These are phyloP conservation scores for Neofusicoccum parvum DNA, from an alignment of 2,329 filamentous ascomycete species.

Conservation along the genomic window DNA sequence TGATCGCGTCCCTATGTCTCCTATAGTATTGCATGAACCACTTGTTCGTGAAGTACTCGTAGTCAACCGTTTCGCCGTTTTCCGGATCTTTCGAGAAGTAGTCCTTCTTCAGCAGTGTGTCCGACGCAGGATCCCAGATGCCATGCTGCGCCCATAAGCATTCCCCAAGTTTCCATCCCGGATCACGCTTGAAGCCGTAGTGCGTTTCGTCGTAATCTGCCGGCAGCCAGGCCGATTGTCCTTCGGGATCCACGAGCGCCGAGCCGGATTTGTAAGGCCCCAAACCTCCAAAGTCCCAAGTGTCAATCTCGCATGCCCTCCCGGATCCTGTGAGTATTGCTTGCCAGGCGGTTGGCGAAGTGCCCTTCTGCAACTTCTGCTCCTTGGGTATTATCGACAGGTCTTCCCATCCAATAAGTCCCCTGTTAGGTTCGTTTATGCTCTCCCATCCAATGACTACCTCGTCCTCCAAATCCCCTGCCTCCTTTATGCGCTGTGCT, in stretches of 20 bases:
- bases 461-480: conserved; percentile 82
- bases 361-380: conserved; percentile 89
- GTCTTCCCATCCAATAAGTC: conserved; percentile 81
- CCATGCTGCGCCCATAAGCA: conserved; percentile 97
- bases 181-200: conserved; percentile 88
- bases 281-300: conserved; percentile 90
- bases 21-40: conserved; percentile 90
- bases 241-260: conserved; percentile 82
- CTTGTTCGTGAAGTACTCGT: conserved; percentile 83
- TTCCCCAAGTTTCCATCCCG: conserved; percentile 88
- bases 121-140: conserved; percentile 82
- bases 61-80: conserved; percentile 74
- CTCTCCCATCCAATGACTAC: conserved; percentile 95
- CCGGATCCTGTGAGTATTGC: conserved; percentile 90
- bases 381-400: conserved; percentile 80
- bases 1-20: conserved; percentile 72
- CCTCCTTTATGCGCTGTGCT: conserved; percentile 82
- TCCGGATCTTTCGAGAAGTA: conserved; percentile 82
- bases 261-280: conserved; percentile 89
- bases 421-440: conserved; percentile 91
- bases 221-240: conserved; percentile 81
- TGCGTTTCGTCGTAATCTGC: conserved; percentile 79
- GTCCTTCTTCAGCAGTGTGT: conserved; percentile 77
- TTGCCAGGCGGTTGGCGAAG: conserved; percentile 92
- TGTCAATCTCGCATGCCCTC: conserved; percentile 83